These are phyloP conservation scores for Metschnikowia reukaufii DNA, from an alignment of 805 yeast species.

Conservation along the genomic window DNA sequence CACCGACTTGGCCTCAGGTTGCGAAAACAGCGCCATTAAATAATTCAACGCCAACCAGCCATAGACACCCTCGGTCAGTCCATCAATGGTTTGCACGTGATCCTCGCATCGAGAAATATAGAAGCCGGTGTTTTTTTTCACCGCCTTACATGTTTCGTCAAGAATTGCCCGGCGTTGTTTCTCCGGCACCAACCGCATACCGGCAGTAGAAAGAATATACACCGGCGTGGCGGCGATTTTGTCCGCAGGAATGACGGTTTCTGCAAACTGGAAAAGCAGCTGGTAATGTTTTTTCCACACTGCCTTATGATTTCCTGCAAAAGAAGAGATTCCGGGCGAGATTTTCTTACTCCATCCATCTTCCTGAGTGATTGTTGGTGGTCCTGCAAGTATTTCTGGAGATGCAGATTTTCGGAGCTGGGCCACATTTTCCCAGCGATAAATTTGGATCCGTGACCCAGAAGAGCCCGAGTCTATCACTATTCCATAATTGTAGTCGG, in stretches of 20 bases:
- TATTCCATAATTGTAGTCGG: constrained; percentile 61
- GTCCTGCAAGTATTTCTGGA: constrained; percentile 47
- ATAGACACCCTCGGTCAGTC: constrained; percentile 90
- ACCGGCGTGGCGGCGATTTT: constrained; percentile 72
- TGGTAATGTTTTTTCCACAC: constrained; percentile 75
- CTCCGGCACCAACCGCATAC: constrained; percentile 78
- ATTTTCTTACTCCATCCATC: constrained; percentile 69
- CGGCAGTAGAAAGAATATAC: constrained; percentile 93
- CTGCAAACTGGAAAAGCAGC: constrained; percentile 66
- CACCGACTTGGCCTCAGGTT: constrained; percentile 51
- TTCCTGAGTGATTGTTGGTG: constrained; percentile 66
- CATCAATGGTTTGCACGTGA: constrained; percentile 85
- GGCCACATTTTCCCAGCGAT: constrained; percentile 65
- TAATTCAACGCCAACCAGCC: constrained; percentile 96
- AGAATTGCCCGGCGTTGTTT: constrained; percentile 55
- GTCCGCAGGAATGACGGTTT: constrained; percentile 62
- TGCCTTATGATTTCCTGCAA: constrained; percentile 41
- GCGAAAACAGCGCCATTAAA: constrained; percentile 62
- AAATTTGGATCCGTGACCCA: constrained; percentile 86
- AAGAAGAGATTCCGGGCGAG: constrained; percentile 84
- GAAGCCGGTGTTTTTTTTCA: constrained; percentile 59
- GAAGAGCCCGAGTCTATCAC: constrained; percentile 95
- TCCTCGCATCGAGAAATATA: constrained; percentile 57
- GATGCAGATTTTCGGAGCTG: constrained; percentile 19
- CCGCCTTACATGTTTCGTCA: constrained; percentile 55